Evolutionary conservation across 345 rosid genomes (phyloP).

Genomic region (Eucalyptus cladocalyx): DNA sequence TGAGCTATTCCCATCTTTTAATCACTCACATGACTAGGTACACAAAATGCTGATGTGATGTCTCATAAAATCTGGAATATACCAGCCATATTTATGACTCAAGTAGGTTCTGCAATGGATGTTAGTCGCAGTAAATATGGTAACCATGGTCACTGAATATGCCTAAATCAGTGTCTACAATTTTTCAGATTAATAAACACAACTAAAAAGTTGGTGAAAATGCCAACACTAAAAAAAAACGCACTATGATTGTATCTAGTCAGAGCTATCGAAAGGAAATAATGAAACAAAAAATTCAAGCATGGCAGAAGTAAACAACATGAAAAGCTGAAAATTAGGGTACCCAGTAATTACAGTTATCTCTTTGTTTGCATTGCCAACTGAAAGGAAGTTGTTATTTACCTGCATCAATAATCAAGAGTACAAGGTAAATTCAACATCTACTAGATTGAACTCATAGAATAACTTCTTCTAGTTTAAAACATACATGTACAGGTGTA

Average conservation of each 20-base stretch:
- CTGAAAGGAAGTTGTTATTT: constrained; percentile 92
- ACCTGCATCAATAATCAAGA: constrained; percentile 38
- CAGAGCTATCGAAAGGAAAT: not conserved
- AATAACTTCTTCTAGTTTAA: not conserved
- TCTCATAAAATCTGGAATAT: not conserved
- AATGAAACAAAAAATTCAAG: not conserved
- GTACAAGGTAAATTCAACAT: not conserved
- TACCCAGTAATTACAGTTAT: constrained; percentile 45
- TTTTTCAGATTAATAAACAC: not conserved
- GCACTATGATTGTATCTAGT: not conserved
- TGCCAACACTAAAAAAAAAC: not conserved
- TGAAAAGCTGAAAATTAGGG: not conserved
- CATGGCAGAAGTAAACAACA: not conserved
- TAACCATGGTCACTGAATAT: not conserved
- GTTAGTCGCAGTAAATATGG: not conserved
- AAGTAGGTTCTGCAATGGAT: not conserved
- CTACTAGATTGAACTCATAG: not conserved
- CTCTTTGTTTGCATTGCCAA: constrained; percentile 85
- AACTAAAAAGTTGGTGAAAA: not conserved
- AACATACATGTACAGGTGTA: not conserved
- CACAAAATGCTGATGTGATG: not conserved
- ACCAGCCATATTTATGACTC: not conserved
- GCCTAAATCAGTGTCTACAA: not conserved
- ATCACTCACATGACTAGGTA: not conserved
- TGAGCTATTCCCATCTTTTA: not conserved